Percentiles rank a stretch among this genome's conserved stretches.
These are phyloP conservation scores for Afroboletus lepidellus DNA, from an alignment of 1,284 basidiomycete species.

Conservation along the genomic window DNA sequence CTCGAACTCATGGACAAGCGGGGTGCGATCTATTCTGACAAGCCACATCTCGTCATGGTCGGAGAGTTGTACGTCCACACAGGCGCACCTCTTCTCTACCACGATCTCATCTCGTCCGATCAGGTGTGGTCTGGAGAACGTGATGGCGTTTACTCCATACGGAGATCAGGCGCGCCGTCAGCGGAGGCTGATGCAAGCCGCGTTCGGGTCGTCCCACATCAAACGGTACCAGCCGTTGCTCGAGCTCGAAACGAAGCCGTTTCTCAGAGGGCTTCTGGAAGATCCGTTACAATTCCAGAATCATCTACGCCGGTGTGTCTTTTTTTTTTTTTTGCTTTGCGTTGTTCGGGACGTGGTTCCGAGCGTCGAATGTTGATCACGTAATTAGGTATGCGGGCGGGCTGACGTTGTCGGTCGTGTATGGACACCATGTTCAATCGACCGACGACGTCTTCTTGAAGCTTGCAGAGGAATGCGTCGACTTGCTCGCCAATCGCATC, in stretches of 20 bases:
- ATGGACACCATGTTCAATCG: slow-evolving; percentile 57
- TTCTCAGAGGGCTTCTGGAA: slow-evolving; percentile 47
- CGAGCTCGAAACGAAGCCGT: slow-evolving; percentile 48
- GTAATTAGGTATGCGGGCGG: slow-evolving; percentile 53
- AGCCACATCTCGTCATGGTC: slow-evolving; percentile 63
- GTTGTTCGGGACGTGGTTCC: neutral
- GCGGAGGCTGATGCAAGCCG: slow-evolving; percentile 61
- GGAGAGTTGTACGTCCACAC: slow-evolving; percentile 50
- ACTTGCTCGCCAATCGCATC: slow-evolving; percentile 58
- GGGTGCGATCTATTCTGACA: slow-evolving; percentile 70
- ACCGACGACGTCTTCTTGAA: slow-evolving; percentile 55
- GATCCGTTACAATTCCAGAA: slow-evolving; percentile 42
- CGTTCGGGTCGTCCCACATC: slow-evolving; percentile 52
- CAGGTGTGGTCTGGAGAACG: slow-evolving; percentile 65
- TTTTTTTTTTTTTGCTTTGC: neutral
- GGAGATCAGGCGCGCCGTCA: slow-evolving; percentile 62
- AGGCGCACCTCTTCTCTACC: too few species aligned
- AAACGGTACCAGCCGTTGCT: slow-evolving; percentile 59
- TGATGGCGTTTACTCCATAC: slow-evolving; percentile 71
- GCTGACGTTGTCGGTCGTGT: slow-evolving; percentile 59
- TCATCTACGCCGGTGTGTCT: slow-evolving; percentile 40
- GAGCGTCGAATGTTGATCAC: neutral
- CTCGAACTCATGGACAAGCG: slow-evolving; percentile 66
- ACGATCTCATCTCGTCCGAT: slow-evolving; percentile 9
- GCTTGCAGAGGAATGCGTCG: slow-evolving; percentile 61